A percentile compares a stretch with the other conserved stretches of the same genome.
Conservation (phyloP, 768 basidiomycete genomes). For the Scleroderma bovista region DNA sequence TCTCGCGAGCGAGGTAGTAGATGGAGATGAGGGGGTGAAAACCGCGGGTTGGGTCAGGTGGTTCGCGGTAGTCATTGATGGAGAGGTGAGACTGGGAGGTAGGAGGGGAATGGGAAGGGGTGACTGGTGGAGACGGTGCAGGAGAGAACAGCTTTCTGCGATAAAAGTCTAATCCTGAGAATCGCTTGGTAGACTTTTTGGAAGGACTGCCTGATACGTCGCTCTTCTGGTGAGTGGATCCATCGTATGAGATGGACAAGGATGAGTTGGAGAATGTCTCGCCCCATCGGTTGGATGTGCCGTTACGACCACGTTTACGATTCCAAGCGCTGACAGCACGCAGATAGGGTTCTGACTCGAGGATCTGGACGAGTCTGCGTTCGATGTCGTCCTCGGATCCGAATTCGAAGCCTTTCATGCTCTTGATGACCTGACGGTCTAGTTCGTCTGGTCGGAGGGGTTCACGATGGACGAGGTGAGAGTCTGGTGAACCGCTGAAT, state of each 20-base stretch:
- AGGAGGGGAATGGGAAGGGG: slow-evolving; percentile 58
- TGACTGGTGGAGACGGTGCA: slow-evolving; percentile 39
- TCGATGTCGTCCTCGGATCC: slow-evolving; percentile 86
- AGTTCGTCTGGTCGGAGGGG: slow-evolving; percentile 87
- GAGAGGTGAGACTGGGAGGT: slow-evolving; percentile 53
- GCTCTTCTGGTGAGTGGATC: slow-evolving; percentile 40
- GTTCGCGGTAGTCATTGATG: slow-evolving; percentile 45
- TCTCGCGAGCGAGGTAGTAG: slow-evolving; percentile 94
- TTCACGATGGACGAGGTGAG: slow-evolving; percentile 84
- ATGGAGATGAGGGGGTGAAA: slow-evolving; percentile 96
- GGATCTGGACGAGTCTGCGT: slow-evolving; percentile 59
- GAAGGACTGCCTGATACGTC: slow-evolving; percentile 36
- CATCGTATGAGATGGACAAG: slow-evolving; percentile 58
- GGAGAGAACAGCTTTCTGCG: slow-evolving; percentile 79
- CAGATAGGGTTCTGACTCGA: slow-evolving; percentile 73
- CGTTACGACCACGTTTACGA: slow-evolving; percentile 48
- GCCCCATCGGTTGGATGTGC: slow-evolving; percentile 41
- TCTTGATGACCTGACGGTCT: slow-evolving; percentile 76
- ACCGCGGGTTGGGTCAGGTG: slow-evolving; percentile 79
- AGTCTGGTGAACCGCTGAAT: slow-evolving; percentile 70
- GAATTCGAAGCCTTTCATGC: slow-evolving; percentile 97
- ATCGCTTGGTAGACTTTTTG: slow-evolving; percentile 68
- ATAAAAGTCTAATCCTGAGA: slow-evolving; percentile 94
- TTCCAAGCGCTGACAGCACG: slow-evolving; percentile 78
- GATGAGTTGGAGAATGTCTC: slow-evolving; percentile 60